phyloP scores from a whole-genome alignment of 139 green algal species.

The Prasinococcaceae sp. region DNA sequence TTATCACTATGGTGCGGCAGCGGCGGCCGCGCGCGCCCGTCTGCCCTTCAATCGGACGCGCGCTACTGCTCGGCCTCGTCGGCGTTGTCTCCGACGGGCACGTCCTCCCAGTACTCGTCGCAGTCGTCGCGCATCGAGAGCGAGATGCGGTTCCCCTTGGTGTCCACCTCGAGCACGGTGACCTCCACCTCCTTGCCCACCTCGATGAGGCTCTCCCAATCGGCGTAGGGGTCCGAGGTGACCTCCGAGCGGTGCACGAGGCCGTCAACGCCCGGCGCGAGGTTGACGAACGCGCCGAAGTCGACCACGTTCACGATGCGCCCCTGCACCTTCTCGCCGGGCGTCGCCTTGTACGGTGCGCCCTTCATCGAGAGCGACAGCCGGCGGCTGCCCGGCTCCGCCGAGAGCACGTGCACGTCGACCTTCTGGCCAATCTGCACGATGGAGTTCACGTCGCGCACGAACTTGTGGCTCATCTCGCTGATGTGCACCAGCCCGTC shows the following conservation, averaged over 20 bases:
- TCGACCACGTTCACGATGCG: constrained; percentile 18
- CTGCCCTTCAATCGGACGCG: too few species aligned
- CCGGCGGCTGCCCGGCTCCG: constrained; percentile 17
- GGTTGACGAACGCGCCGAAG: constrained; percentile 48
- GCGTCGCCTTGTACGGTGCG: too few species aligned
- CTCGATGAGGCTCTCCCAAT: constrained; percentile 6
- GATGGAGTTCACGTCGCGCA: constrained; percentile 24
- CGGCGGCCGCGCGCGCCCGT: too few species aligned
- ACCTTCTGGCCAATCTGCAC: constrained; percentile 23
- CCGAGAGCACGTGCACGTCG: constrained; percentile 19
- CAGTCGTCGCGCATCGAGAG: too few species aligned
- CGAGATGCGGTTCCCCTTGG: constrained; percentile 28
- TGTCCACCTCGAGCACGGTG: constrained; percentile 24
- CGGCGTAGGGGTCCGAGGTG: constrained; percentile 17
- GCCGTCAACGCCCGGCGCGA: constrained; percentile 35
- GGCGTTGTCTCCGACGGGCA: too few species aligned
- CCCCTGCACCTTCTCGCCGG: too few species aligned
- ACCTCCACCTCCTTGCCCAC: constrained; percentile 33
- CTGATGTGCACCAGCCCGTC: constrained; percentile 84
- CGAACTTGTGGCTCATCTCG: constrained; percentile 35
- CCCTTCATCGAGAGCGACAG: constrained; percentile 33
- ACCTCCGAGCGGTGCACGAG: constrained; percentile 48
- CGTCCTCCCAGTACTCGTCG: too few species aligned
- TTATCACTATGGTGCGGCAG: too few species aligned
- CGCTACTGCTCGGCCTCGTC: too few species aligned